Evolutionary conservation across 2,329 filamentous ascomycete genomes (phyloP).

Genomic region (Hypoxylon sp.): DNA sequence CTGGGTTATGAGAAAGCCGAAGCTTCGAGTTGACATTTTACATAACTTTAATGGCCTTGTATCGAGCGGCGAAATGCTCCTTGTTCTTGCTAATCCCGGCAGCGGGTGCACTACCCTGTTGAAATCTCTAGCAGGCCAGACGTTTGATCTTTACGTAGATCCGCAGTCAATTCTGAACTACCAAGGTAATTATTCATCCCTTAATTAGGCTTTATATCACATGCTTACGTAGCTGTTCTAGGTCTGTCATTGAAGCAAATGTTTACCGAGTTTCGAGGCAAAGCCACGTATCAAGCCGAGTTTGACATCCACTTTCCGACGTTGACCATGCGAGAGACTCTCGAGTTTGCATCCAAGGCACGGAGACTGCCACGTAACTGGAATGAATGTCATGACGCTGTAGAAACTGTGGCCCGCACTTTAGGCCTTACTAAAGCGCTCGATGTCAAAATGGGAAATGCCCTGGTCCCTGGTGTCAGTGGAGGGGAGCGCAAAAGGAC

Average conservation of each 20-base stretch:
- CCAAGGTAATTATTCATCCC: slow-evolving; percentile 74
- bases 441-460: slow-evolving; percentile 80
- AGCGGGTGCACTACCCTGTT: slow-evolving; percentile 84
- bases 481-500: slow-evolving; percentile 79
- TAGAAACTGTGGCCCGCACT: not conserved
- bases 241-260: slow-evolving; percentile 10
- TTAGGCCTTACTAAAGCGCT: slow-evolving; percentile 58
- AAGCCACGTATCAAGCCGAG: slow-evolving; percentile 67
- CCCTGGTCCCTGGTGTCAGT: slow-evolving; percentile 79
- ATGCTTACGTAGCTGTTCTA: slow-evolving; percentile 26
- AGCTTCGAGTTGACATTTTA: slow-evolving; percentile 59
- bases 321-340: slow-evolving; percentile 81
- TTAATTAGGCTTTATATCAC: too few species aligned
- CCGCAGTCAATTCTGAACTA: slow-evolving; percentile 80
- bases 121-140: slow-evolving; percentile 86
- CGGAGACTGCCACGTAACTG: not conserved
- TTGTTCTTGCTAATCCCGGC: slow-evolving; percentile 72
- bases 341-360: slow-evolving; percentile 74
- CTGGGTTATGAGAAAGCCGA: not conserved
- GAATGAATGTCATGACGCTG: not conserved
- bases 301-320: slow-evolving; percentile 84
- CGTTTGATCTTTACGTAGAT: slow-evolving; percentile 81
- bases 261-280: slow-evolving; percentile 12
- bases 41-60: slow-evolving; percentile 65
- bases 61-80: slow-evolving; percentile 67